phyloP scores from a whole-genome alignment of 768 basidiomycete species.

The Pleurotus salmoneostramineus region DNA sequence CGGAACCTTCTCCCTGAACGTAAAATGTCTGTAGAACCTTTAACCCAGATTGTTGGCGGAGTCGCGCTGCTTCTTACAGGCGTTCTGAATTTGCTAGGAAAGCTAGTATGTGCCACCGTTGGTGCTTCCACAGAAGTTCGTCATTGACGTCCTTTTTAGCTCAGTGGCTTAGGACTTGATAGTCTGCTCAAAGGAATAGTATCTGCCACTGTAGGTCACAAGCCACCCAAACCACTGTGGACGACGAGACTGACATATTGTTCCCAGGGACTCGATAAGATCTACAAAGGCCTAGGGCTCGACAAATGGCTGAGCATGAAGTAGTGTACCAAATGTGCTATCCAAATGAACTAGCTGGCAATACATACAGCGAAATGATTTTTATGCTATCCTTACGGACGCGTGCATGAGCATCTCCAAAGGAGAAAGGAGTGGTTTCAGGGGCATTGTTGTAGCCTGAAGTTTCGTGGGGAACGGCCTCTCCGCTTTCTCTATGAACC shows the following conservation, averaged over 20 bases:
- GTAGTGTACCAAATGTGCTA: neutral
- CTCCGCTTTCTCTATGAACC: neutral
- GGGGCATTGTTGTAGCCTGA: neutral
- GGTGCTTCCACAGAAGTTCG: neutral
- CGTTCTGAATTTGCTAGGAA: constrained; percentile 30
- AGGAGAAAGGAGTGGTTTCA: neutral
- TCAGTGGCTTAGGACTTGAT: constrained; percentile 28
- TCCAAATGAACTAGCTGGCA: no score
- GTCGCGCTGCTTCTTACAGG: constrained; percentile 30
- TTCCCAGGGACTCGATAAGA: constrained; percentile 27
- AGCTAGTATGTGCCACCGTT: constrained; percentile 12
- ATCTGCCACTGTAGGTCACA: constrained; percentile 20
- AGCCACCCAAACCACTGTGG: neutral
- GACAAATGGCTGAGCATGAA: constrained; percentile 24
- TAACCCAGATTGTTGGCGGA: constrained; percentile 34
- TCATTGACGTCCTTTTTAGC: constrained; percentile 1
- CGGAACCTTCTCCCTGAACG: neutral
- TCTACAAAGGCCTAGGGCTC: constrained; percentile 28
- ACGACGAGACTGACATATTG: neutral
- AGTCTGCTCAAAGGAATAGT: constrained; percentile 27
- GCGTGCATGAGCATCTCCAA: neutral
- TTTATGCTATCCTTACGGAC: neutral
- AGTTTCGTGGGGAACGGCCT: no score
- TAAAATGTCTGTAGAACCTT: constrained; percentile 19
- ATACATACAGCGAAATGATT: no score